Conservation (phyloP, 352 stramenopile species). For the Globisporangium nodosum region DNA sequence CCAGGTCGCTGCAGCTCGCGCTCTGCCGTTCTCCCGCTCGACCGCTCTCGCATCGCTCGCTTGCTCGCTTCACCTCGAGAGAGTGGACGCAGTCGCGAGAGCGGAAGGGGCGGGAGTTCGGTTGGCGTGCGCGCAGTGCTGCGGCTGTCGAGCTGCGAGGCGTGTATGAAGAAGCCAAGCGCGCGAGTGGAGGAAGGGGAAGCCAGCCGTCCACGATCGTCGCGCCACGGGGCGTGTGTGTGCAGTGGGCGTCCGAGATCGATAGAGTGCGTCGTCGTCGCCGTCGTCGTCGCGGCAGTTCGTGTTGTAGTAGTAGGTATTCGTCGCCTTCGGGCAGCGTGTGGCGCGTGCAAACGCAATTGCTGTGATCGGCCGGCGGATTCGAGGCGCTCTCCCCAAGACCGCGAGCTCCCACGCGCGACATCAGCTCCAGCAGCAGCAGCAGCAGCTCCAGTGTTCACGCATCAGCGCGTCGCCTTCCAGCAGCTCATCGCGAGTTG, state of each 20-base stretch:
- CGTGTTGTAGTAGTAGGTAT: conserved; percentile 2
- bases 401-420: too few species aligned
- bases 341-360: background rate
- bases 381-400: background rate
- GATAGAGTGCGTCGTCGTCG: conserved; percentile 1
- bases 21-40: background rate
- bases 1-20: background rate
- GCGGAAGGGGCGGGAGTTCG: background rate
- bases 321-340: background rate
- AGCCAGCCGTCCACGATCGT: background rate
- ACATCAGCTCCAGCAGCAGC: too few species aligned
- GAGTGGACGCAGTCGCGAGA: background rate
- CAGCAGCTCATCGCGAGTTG: too few species aligned
- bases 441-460: too few species aligned
- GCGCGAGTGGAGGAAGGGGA: background rate
- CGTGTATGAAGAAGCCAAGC: conserved; percentile 1
- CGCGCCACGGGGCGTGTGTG: background rate
- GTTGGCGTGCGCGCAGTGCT: background rate
- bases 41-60: too few species aligned
- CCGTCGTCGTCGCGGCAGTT: background rate
- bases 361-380: background rate
- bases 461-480: too few species aligned
- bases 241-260: conserved; percentile 3
- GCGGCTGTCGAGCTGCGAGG: background rate
- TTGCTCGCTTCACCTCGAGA: background rate